Conservation (phyloP, 2,329 filamentous ascomycete genomes). For the Hypoxylon sp. region DNA sequence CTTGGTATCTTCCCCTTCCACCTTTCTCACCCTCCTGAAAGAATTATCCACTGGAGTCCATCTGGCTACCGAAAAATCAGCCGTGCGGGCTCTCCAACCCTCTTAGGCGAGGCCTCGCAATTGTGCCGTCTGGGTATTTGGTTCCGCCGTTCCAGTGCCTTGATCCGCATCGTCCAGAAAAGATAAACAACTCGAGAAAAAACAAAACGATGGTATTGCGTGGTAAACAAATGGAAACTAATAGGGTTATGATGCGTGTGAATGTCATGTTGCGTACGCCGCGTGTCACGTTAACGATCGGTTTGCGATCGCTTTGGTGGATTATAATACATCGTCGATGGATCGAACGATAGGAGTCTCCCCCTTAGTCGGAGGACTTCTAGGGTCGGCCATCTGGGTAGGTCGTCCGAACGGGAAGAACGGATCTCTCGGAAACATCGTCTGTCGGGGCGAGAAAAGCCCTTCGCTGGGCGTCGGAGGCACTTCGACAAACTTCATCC, state of each 20-base stretch:
- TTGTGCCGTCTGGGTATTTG: slow-evolving; percentile 50
- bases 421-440: slow-evolving; percentile 67
- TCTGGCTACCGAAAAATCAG: slow-evolving; percentile 39
- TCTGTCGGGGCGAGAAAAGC: slow-evolving; percentile 66
- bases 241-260: slow-evolving; percentile 20
- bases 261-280: slow-evolving; percentile 34
- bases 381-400: slow-evolving; percentile 70
- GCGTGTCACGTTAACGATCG: slow-evolving; percentile 29
- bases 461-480: slow-evolving; percentile 66
- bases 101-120: slow-evolving; percentile 37
- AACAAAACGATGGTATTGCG: slow-evolving; percentile 41
- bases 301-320: slow-evolving; percentile 1
- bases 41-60: slow-evolving; percentile 47
- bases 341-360: slow-evolving; percentile 81
- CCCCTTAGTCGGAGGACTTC: slow-evolving; percentile 80
- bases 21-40: slow-evolving; percentile 16
- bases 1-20: slow-evolving; percentile 21
- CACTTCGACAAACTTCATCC: slow-evolving; percentile 66
- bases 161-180: slow-evolving; percentile 42
- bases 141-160: slow-evolving; percentile 48
- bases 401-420: slow-evolving; percentile 66
- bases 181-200: slow-evolving; percentile 38
- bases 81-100: slow-evolving; percentile 29
- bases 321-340: slow-evolving; percentile 81
- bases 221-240: slow-evolving; percentile 36